phyloP scores from a whole-genome alignment of 345 rosid species.

The Aquilaria sinensis region DNA sequence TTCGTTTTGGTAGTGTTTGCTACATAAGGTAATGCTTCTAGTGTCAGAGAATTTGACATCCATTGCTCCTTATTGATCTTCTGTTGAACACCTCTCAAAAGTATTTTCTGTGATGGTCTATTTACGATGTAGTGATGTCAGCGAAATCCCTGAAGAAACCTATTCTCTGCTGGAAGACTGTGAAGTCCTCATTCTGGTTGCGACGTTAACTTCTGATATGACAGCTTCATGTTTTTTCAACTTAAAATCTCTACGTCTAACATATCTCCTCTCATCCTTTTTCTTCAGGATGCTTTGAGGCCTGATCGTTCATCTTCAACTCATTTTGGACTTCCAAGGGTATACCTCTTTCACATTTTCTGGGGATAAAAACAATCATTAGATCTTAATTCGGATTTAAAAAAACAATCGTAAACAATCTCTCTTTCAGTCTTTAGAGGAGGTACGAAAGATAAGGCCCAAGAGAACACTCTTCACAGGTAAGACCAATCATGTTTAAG shows the following conservation, averaged over 20 bases:
- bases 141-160: conserved; percentile 88
- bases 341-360: conserved; percentile 15
- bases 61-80: background rate
- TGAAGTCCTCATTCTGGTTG: conserved; percentile 63
- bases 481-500: conserved; percentile 13
- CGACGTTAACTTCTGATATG: too few species aligned
- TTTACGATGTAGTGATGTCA: conserved; percentile 62
- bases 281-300: conserved; percentile 74
- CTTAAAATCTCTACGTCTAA: too few species aligned
- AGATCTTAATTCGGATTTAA: background rate
- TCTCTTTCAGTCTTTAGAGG: conserved; percentile 63
- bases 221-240: too few species aligned
- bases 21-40: conserved; percentile 60
- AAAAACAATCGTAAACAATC: background rate
- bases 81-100: background rate
- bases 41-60: background rate
- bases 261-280: background rate
- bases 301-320: conserved; percentile 87
- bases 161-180: conserved; percentile 71
- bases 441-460: conserved; percentile 78
- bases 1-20: conserved; percentile 77
- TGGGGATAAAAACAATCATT: background rate
- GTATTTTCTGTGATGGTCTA: background rate
- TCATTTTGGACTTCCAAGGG: conserved; percentile 94
- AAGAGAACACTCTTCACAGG: conserved; percentile 85